phyloP scores from a whole-genome alignment of 768 basidiomycete species.

The Trametopsis cervina region DNA sequence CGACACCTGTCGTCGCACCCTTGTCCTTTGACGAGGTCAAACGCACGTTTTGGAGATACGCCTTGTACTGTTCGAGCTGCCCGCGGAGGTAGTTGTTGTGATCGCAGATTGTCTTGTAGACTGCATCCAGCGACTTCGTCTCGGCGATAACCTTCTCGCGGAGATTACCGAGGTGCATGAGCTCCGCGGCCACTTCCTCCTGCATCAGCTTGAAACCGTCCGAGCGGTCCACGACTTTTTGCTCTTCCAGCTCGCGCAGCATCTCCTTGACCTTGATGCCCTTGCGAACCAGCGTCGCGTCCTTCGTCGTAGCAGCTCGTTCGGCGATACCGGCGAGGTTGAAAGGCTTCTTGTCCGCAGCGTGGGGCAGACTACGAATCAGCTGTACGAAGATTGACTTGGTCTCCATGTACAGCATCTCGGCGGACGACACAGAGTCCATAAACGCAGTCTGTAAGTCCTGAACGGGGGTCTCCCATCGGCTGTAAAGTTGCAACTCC shows the following conservation, averaged over 20 bases:
- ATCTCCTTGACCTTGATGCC: constrained; percentile 99
- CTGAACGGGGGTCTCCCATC: constrained; percentile 99
- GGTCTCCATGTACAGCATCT: constrained; percentile 99
- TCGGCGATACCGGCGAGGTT: constrained; percentile 87
- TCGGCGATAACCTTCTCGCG: constrained; percentile 93
- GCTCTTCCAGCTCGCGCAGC: constrained; percentile 91
- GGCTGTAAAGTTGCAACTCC: constrained; percentile 87
- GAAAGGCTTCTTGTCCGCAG: constrained; percentile 81
- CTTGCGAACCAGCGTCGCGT: constrained; percentile 89
- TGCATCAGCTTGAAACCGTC: constrained; percentile 95
- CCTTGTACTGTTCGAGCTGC: constrained; percentile 99
- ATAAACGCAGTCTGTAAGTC: constrained; percentile 95
- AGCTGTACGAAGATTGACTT: constrained; percentile 99
- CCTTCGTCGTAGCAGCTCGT: constrained; percentile 94
- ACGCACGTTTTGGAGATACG: constrained; percentile 96
- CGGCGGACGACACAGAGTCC: constrained; percentile 94
- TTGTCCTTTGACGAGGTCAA: constrained; percentile 86
- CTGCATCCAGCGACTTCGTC: constrained; percentile 88
- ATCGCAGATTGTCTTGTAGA: constrained; percentile 99
- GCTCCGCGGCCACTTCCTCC: constrained; percentile 93
- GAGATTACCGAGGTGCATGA: constrained; percentile 92
- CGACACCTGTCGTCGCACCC: constrained; percentile 80
- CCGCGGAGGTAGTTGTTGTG: constrained; percentile 96
- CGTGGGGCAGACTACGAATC: constrained; percentile 86
- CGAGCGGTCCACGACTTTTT: constrained; percentile 69